Base-by-base conservation (phyloP, 352 stramenopile genomes). In the Pythium myriotylum region DNA sequence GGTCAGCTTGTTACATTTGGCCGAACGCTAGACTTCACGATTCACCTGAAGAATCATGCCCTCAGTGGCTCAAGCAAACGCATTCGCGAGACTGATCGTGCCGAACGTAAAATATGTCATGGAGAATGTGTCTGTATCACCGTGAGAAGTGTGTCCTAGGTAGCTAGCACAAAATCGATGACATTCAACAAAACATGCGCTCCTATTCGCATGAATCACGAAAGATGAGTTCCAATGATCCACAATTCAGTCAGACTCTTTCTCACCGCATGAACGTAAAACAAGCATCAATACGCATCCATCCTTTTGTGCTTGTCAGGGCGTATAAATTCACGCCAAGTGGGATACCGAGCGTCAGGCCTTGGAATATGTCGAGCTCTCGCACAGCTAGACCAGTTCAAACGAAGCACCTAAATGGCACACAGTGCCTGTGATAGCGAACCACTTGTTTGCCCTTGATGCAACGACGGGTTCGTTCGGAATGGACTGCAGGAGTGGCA, bases 41-140 rank as follows among this genome's bases (percentile, higher is more conserved):
- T n/a, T n/a, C 73, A 94, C 84, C 76, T 91, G 81, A 24, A 89
- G 71, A 54, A 94, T 81, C 52, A 94, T 77, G 57, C 85, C 92
- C 54, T 94, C 85, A 3, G 81, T 90, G 14, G 91, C 77, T 83
- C 85, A 94, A 26, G 81, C 70, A 27, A 90, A 91, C n/a, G 72
- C 79, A 54, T 88, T 89, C 26, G 89, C 64, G 0, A 7, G 81
- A 40, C 3, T 64, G 48, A 29, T 74, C 68, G 10, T 67, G 83
- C 51, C 52, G 67, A 23, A 70, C 68, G 54, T 84, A 85, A 22
- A 79, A 79, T 62, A 26, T 24, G 10, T 35, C 29, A 5, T 35
- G 29, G 29, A n/a, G n/a, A n/a, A n/a, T n/a, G n/a, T n/a, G n/a
- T n/a, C 10, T 5, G 5, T 10, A 35, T 10, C 29, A 35, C 29